phyloP scores from a whole-genome alignment of 441 rosid species.

The Bocquillonia castaneifolia region DNA sequence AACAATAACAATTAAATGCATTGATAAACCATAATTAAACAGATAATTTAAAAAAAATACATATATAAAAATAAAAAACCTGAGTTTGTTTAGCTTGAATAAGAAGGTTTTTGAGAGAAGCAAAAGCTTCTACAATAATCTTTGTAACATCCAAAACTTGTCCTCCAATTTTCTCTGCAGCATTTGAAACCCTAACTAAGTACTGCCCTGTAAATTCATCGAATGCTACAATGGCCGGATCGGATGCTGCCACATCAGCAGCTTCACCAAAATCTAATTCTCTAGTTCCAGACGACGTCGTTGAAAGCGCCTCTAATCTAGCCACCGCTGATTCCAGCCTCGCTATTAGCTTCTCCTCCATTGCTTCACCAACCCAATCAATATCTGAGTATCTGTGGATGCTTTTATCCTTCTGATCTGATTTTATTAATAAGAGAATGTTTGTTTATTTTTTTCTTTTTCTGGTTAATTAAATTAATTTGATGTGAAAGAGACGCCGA shows the following conservation, averaged over 20 bases:
- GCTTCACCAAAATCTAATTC: constrained; percentile 11
- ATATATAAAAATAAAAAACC: constrained; percentile 25
- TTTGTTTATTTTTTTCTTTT: neutral
- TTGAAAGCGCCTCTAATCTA: constrained; percentile 59
- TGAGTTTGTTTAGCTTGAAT: constrained; percentile 55
- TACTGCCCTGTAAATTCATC: constrained; percentile 56
- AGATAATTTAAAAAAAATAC: neutral
- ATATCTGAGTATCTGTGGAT: neutral
- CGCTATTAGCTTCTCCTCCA: constrained; percentile 73
- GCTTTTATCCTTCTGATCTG: neutral
- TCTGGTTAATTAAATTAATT: too few relatives aligned
- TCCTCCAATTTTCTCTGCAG: constrained; percentile 92
- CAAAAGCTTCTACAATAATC: constrained; percentile 59
- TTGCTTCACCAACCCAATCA: constrained; percentile 9
- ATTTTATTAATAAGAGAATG: neutral
- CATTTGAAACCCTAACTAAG: constrained; percentile 46
- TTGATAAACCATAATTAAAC: neutral
- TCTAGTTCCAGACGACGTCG: constrained; percentile 7
- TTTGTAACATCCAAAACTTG: constrained; percentile 68
- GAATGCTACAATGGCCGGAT: constrained; percentile 74
- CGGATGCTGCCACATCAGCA: constrained; percentile 36
- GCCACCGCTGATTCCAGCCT: constrained; percentile 78
- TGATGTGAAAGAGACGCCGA: neutral
- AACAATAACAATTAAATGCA: constrained; percentile 4
- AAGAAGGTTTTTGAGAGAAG: constrained; percentile 62